These are phyloP conservation scores for Phytophthora lateralis DNA, from an alignment of 352 stramenopile genomes.

Conservation along the genomic window DNA sequence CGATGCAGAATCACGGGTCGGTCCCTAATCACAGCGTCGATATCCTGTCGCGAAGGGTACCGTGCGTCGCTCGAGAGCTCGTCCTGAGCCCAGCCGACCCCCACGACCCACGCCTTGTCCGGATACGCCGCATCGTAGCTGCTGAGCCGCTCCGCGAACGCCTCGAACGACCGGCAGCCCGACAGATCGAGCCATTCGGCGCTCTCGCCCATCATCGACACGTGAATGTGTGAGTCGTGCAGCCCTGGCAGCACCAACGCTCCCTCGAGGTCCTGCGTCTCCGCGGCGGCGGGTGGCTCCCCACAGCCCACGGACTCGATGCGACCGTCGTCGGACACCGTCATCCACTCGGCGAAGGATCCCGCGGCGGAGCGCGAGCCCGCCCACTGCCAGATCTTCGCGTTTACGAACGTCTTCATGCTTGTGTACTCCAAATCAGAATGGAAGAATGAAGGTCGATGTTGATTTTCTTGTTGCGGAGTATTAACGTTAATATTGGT, in stretches of 20 bases:
- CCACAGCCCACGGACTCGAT: slow-evolving; percentile 46
- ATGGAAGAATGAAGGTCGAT: not conserved
- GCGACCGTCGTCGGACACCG: slow-evolving; percentile 50
- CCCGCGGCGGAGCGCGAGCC: slow-evolving; percentile 5
- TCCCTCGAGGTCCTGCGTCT: slow-evolving; percentile 53
- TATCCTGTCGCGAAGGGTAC: slow-evolving; percentile 76
- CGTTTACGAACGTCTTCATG: slow-evolving; percentile 61
- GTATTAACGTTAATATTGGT: too few relatives aligned
- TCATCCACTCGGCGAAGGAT: slow-evolving; percentile 61
- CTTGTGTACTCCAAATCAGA: not conserved
- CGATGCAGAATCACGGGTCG: slow-evolving; percentile 86
- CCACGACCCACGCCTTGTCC: slow-evolving; percentile 79
- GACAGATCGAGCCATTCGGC: slow-evolving; percentile 84
- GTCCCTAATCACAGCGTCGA: slow-evolving; percentile 74
- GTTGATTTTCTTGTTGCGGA: too few relatives aligned
- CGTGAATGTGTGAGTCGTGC: slow-evolving; percentile 90
- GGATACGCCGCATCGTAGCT: slow-evolving; percentile 66
- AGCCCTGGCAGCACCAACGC: slow-evolving; percentile 84
- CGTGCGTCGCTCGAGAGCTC: slow-evolving; percentile 57
- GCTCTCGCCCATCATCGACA: slow-evolving; percentile 84
- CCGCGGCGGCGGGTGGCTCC: slow-evolving; percentile 8
- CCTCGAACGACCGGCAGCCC: slow-evolving; percentile 72
- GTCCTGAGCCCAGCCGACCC: slow-evolving; percentile 89
- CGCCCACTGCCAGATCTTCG: slow-evolving; percentile 75
- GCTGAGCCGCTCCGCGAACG: slow-evolving; percentile 60